phyloP scores from a whole-genome alignment of 2,329 filamentous ascomycete species.

The Penicillium sclerotiorum region DNA sequence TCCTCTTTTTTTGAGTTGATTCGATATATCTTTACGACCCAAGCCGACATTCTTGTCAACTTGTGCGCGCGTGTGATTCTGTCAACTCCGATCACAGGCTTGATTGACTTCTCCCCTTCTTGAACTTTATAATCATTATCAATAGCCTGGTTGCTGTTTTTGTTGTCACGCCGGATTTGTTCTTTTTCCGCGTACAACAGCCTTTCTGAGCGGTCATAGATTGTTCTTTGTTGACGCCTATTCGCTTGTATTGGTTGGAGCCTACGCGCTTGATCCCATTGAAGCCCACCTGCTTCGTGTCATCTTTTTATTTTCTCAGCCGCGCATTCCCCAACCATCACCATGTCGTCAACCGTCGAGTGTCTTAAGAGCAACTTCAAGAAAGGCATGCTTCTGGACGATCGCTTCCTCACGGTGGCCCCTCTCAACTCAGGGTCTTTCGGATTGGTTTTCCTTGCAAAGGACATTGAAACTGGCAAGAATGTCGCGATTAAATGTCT shows the following conservation, averaged over 20 bases:
- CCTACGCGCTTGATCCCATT: too few relatives aligned
- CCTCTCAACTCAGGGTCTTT: slow-evolving; percentile 98
- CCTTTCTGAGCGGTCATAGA: slow-evolving; percentile 29
- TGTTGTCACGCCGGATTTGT: slow-evolving; percentile 11
- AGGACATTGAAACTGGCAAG: slow-evolving; percentile 73
- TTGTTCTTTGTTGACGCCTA: slow-evolving; percentile 22
- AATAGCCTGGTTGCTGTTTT: slow-evolving; percentile 36
- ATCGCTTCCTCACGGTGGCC: slow-evolving; percentile 87
- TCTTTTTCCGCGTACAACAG: slow-evolving; percentile 16
- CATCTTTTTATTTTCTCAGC: slow-evolving; percentile 5
- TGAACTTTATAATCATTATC: slow-evolving; percentile 26
- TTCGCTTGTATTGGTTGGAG: slow-evolving; percentile 12
- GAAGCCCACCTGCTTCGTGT: slow-evolving; percentile 8
- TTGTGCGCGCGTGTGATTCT: slow-evolving; percentile 26
- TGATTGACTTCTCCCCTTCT: slow-evolving; percentile 24
- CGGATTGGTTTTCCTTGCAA: slow-evolving; percentile 95
- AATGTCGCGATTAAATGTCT: slow-evolving; percentile 95
- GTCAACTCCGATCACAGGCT: slow-evolving; percentile 26
- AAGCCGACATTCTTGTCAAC: slow-evolving; percentile 1
- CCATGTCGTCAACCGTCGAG: slow-evolving; percentile 32
- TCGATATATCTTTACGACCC: slow-evolving; percentile 30
- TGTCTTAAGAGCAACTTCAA: slow-evolving; percentile 41
- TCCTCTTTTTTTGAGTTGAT: slow-evolving; percentile 7
- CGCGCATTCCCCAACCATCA: slow-evolving; percentile 8
- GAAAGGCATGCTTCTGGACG: slow-evolving; percentile 48